Evolutionary conservation across 257 asterid species (phyloP), one percentile per base, ranked within the genome.

Genomic region (Perilla frutescens): DNA sequence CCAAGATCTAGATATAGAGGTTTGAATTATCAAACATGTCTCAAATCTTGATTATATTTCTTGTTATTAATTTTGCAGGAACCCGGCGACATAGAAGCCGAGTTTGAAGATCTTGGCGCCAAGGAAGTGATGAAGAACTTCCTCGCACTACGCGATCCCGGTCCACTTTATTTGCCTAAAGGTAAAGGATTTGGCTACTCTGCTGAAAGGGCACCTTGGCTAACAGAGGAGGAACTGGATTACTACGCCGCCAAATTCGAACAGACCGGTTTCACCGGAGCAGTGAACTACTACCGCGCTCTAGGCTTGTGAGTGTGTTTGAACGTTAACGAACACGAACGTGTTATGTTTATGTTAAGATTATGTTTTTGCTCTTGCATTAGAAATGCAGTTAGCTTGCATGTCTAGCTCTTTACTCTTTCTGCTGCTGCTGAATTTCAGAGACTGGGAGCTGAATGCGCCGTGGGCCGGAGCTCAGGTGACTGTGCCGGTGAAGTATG

Each of bases 181-280:
- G 96, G 89, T 15, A 84, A 87, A 76, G 84, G 80, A 20, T 84
- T 84, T 31, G 80, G 71, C 13, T 71, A 79, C 43, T 66, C 83
- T 57, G 80, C 83, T 15, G 83, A 82, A 4, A 77, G 77, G 79
- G 84, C 91, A 26, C 31, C 84, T 48, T 91, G 94, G 92, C 70
- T 89, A 57, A 70, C 88, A 10, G 90, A 87, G 59, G 80, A 86
- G 29, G 92, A 91, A 37, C 78, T 89, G 2, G 81, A 86, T 66
- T 91, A 91, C 50, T 91, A 85, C 14, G 83, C 64, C 41, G 66
- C 39, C 74, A 84, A 76, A 61, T 89, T 84, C 70, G 81, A 79
- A 72, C 73, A 75, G 64, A 87, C 85, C n/a, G 96, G 97, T 61
- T 91, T 89, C 88, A 86, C 88, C 0, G 97, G 97, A 14, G 92